Evolutionary conservation across 225 moss, liverwort and hornwort species (phyloP), one percentile per base, ranked within the genome.

Genomic region (Marchantia paleacea): DNA sequence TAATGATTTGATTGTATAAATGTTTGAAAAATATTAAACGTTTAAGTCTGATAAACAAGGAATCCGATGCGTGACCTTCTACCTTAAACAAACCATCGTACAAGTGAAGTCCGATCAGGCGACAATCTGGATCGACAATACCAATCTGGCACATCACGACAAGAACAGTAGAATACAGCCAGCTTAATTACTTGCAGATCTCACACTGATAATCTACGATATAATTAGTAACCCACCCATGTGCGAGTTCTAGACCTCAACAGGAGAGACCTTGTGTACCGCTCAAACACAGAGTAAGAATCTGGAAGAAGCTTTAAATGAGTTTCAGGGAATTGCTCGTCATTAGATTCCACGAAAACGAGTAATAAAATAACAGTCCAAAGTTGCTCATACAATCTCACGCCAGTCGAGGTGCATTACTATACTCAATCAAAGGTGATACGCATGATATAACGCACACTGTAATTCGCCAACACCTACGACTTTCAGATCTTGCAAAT

Each of bases 41-140:
- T 49, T 72, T 15, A 20, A 58, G 18, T 58, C 58, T 58, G 50
- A 48, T 47, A 70, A 47, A 70, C 70, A 20, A 15, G 7, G 18
- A 24, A 62, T 50, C n/a, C 16, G 6, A 1, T n/a, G 51, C n/a
- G 22, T n/a, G 72, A 39, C 52, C 50, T 48, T 72, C 20, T 83
- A 97, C 97, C 93, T 97, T 97, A 61, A 97, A 97, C 19, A 93
- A 80, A 9, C 94, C 94, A 84, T 97, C 97, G 72, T 97, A 97
- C 31, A 97, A 88, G 89, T 97, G 97, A 67, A 97, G 94, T 52
- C 97, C 97, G 68, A 97, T 97, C 67, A 97, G 94, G 18, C 97
- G 94, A 84, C 93, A 94, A 79, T 97, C 97, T 19, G 97, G 97
- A 90, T 97, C 97, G 81, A 97, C 94, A 69, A 97, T 97, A 73